Evolutionary conservation across 192 early-diverging fungal genomes (phyloP).

Genomic region (Mycoemilia scoparia): DNA sequence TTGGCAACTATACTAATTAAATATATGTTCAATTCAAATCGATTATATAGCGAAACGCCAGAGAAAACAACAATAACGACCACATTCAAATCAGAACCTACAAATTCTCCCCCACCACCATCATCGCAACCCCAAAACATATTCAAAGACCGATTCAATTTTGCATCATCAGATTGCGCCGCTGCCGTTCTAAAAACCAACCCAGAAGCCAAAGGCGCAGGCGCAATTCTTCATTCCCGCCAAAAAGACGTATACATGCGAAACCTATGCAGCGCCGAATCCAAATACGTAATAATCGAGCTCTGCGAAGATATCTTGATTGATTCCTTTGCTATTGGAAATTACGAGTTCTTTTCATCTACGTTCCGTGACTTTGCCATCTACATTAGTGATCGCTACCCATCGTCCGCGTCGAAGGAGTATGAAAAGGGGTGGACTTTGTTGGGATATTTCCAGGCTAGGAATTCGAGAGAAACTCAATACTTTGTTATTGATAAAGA

Average conservation of each 20-base stretch:
- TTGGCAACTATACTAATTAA: no score
- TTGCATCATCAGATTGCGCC: constrained; percentile 85
- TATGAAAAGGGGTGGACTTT: constrained; percentile 54
- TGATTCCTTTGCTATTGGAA: constrained; percentile 75
- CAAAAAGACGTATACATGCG: constrained; percentile 97
- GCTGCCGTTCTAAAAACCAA: constrained; percentile 71
- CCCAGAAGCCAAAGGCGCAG: constrained; percentile 63
- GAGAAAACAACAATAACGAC: no score
- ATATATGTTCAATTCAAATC: no score
- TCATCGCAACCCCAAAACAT: constrained; percentile 25
- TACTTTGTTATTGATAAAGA: constrained; percentile 64
- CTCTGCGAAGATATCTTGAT: constrained; percentile 89
- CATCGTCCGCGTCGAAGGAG: constrained; percentile 23
- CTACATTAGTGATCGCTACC: constrained; percentile 57
- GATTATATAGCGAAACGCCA: no score
- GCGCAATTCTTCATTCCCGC: constrained; percentile 66
- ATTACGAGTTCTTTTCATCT: constrained; percentile 92
- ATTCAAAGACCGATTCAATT: constrained; percentile 87
- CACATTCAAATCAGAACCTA: no score
- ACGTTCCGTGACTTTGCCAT: constrained; percentile 80
- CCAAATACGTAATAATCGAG: constrained; percentile 79
- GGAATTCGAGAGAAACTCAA: constrained; percentile 75
- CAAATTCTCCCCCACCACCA: neutral
- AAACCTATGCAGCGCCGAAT: constrained; percentile 57
- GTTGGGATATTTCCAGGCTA: constrained; percentile 67